phyloP scores from a whole-genome alignment of 495 filamentous ascomycete species.

The Podospora anserina region DNA sequence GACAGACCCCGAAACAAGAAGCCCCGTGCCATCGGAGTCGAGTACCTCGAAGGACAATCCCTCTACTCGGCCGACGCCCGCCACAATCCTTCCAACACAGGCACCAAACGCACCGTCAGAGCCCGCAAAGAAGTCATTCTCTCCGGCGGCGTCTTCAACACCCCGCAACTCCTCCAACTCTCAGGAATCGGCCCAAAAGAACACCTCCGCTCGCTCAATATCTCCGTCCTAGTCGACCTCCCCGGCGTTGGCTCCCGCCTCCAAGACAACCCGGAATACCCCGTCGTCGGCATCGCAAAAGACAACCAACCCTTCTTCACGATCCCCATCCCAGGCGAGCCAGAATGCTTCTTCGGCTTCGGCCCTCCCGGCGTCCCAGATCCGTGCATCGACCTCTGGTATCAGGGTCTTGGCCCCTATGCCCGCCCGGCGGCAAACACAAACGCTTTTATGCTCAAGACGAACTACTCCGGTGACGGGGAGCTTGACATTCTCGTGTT shows the following conservation, averaged over 20 bases:
- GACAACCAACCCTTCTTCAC: slow-evolving; percentile 3
- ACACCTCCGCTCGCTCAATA: slow-evolving; percentile 20
- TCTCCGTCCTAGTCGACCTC: slow-evolving; percentile 49
- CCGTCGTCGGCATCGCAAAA: slow-evolving; percentile 28
- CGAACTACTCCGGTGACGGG: slow-evolving; percentile 9
- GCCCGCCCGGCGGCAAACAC: slow-evolving; percentile 12
- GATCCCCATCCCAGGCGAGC: slow-evolving; percentile 11
- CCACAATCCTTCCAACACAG: slow-evolving; percentile 15
- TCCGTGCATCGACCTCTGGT: slow-evolving; percentile 19
- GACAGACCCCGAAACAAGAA: slow-evolving; percentile 32
- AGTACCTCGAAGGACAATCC: slow-evolving; percentile 56
- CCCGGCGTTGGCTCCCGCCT: slow-evolving; percentile 59
- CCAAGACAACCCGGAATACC: slow-evolving; percentile 58
- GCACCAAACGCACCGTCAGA: slow-evolving; percentile 3
- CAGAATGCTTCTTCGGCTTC: slow-evolving; percentile 24
- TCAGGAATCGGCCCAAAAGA: slow-evolving; percentile 26
- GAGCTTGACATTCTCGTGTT: slow-evolving; percentile 30
- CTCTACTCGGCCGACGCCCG: slow-evolving; percentile 58
- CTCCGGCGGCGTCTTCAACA: slow-evolving; percentile 40
- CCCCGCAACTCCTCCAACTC: slow-evolving; percentile 49
- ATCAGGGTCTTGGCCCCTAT: slow-evolving; percentile 19
- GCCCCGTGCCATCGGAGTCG: slow-evolving; percentile 56
- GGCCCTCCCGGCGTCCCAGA: slow-evolving; percentile 10
- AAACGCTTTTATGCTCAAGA: slow-evolving; percentile 23
- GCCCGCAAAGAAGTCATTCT: slow-evolving; percentile 41